A percentile compares a stretch with the other conserved stretches of the same genome.
Conservation (phyloP, 768 basidiomycete species). For the Rhizopogon vulgaris region DNA sequence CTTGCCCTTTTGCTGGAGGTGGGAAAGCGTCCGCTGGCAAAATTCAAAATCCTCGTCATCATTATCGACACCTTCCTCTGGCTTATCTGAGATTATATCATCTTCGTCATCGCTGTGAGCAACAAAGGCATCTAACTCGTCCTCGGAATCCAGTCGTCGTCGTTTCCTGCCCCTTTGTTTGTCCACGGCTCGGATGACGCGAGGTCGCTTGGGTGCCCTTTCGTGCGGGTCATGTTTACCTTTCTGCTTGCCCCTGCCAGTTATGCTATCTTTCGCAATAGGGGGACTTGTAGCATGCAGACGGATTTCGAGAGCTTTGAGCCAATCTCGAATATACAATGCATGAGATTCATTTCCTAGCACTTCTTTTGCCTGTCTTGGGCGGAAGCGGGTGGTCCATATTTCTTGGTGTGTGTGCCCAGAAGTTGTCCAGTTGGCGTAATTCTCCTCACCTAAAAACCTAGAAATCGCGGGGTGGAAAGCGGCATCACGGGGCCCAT, state of each 20-base stretch:
- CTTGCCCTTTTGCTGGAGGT: slow-evolving; percentile 8
- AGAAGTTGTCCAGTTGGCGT: not conserved
- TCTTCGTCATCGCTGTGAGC: slow-evolving; percentile 35
- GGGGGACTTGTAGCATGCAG: slow-evolving; percentile 14
- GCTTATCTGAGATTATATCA: slow-evolving; percentile 15
- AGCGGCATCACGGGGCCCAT: slow-evolving; percentile 15
- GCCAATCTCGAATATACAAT: slow-evolving; percentile 71
- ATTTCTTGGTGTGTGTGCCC: slow-evolving; percentile 31
- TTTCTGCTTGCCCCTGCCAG: slow-evolving; percentile 11
- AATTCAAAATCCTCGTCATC: slow-evolving; percentile 30
- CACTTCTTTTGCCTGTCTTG: slow-evolving; percentile 65
- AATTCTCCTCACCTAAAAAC: slow-evolving; percentile 18
- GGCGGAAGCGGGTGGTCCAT: slow-evolving; percentile 77
- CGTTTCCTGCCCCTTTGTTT: slow-evolving; percentile 47
- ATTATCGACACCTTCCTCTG: slow-evolving; percentile 32
- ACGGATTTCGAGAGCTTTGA: slow-evolving; percentile 63
- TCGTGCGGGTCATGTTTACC: slow-evolving; percentile 12
- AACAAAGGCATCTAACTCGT: slow-evolving; percentile 55
- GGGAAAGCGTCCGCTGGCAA: slow-evolving; percentile 17
- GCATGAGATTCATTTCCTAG: slow-evolving; percentile 74
- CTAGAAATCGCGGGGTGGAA: slow-evolving; percentile 48
- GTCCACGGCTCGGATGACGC: slow-evolving; percentile 48
- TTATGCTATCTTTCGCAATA: not conserved
- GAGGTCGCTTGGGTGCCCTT: slow-evolving; percentile 52
- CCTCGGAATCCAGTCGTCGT: slow-evolving; percentile 44